Conservation (phyloP, 148 eudicot species). For the Silene conica region DNA sequence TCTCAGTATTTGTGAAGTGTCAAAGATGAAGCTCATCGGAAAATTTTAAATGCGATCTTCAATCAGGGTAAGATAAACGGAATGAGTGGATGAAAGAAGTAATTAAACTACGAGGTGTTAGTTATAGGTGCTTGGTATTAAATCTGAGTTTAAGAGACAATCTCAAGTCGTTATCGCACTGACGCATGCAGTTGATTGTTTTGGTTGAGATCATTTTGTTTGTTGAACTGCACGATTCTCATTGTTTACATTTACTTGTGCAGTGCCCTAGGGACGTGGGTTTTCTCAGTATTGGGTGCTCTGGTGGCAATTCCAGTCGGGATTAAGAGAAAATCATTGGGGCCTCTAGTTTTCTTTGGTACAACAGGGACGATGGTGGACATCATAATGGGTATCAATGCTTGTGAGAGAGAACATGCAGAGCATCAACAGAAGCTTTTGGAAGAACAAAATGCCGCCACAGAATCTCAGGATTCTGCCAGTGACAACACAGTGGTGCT, state of each 20-base stretch:
- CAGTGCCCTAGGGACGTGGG: slow-evolving; percentile 97
- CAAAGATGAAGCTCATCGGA: no score
- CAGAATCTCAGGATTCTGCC: slow-evolving; percentile 27
- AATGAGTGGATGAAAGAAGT: no score
- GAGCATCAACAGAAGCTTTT: slow-evolving; percentile 87
- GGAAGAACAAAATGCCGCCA: slow-evolving; percentile 58
- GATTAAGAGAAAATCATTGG: slow-evolving; percentile 75
- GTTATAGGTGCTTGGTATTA: neutral
- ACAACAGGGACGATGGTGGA: slow-evolving; percentile 98
- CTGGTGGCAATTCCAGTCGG: slow-evolving; percentile 90
- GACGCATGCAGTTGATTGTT: neutral
- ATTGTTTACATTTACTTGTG: slow-evolving; percentile 12
- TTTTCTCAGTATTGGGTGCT: slow-evolving; percentile 96
- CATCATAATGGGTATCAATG: slow-evolving; percentile 84
- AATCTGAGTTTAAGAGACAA: neutral
- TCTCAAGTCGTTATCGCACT: no score
- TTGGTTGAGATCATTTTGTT: slow-evolving; percentile 1
- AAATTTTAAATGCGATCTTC: no score
- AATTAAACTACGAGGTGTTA: neutral
- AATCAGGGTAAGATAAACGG: no score
- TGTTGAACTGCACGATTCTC: slow-evolving; percentile 3
- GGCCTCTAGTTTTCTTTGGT: slow-evolving; percentile 93
- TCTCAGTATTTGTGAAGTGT: no score
- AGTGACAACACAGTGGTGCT: slow-evolving; percentile 21
- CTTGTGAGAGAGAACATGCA: slow-evolving; percentile 93